Base-by-base conservation (phyloP, 2,329 filamentous ascomycete species). In the Fonsecaea monophora region DNA sequence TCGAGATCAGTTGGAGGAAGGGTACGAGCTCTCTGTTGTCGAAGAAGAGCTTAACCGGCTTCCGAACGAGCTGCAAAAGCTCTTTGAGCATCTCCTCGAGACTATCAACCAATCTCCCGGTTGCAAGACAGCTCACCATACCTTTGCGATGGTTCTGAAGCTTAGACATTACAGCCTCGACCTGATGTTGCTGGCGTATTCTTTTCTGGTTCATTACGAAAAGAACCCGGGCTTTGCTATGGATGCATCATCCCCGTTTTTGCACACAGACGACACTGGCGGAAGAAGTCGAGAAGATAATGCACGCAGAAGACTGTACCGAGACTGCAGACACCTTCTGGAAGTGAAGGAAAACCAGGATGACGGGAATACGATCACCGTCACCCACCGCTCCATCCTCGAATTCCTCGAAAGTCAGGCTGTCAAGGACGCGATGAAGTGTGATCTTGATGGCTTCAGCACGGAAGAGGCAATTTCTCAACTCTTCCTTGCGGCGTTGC, bases 81-180 rank as follows among this genome's bases (percentile, higher is more conserved):
- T 48, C 18, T 48, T 48, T 48, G 42, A 48, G 9, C 25, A 25
- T 48, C 42, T 48, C 25, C 42, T 48, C 42, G 10, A 48, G 18
- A 21, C 42, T 4, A 21, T 48, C 25, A 48, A 18, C 42, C 21
- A 25, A 25, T 25, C 5, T 4, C 4, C 42, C 9, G 42, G 42
- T 12, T 9, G 9, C 42, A 48, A 48, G 42, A 48, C 6, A 48
- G 42, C 42, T 48, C 18, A 48, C 9, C 42, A 18, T 8, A 48
- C 42, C 18, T 48, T 48, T 48, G 42, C 42, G 5, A 48, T 48
- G 42, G 18, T 48, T 21, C 42, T 48, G 42, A 48, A 48, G 18
- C 9, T 48, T n/a, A 21, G 18, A 48, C 0, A 25, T 25, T 48
- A 21, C 18, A 4, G 7, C 1, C 2, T 48, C 42, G 10, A 48